Base-by-base conservation (phyloP, 139 green algal species). In the Chlorella sp. region DNA sequence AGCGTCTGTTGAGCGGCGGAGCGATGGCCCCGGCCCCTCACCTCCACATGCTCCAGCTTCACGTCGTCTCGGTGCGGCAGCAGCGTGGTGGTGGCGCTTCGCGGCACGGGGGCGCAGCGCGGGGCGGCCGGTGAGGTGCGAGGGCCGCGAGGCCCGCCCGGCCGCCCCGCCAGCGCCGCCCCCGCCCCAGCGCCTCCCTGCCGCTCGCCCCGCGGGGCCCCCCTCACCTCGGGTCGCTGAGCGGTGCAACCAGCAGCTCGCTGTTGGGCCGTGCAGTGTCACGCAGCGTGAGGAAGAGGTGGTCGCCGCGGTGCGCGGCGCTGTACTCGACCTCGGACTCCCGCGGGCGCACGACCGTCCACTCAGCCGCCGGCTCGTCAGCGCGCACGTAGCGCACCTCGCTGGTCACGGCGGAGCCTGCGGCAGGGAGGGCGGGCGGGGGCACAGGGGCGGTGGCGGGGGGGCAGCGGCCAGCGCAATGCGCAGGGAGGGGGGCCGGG, bases 391-490 rank as follows among this genome's bases (percentile, higher is more conserved):
- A 89, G n/a, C 70, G 84, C 19, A 48, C 81, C 40, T 97, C 90
- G 42, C 79, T 91, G 27, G 92, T 97, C 1, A 96, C 84, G 8
- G 92, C 87, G 21, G 86, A 92, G 42, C 86, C 88, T 90, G 86
- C 31, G 64, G 5, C n/a, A 5, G 56, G 53, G 53, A 11, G 19
- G 31, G 53, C 31, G 53, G 53, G 53, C 19, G 8, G 19, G 53
- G 53, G 53, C 19, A n/a, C n/a, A n/a, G n/a, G n/a, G n/a, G n/a
- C n/a, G n/a, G n/a, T n/a, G n/a, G n/a, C n/a, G n/a, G n/a, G n/a
- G n/a, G n/a, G n/a, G n/a, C n/a, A n/a, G n/a, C n/a, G n/a, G n/a
- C n/a, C n/a, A n/a, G n/a, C n/a, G n/a, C n/a, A n/a, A n/a, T n/a
- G n/a, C n/a, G n/a, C n/a, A n/a, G n/a, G n/a, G n/a, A n/a, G n/a